Conservation (phyloP, 441 rosid genomes). For the Flueggea neowawraea region DNA sequence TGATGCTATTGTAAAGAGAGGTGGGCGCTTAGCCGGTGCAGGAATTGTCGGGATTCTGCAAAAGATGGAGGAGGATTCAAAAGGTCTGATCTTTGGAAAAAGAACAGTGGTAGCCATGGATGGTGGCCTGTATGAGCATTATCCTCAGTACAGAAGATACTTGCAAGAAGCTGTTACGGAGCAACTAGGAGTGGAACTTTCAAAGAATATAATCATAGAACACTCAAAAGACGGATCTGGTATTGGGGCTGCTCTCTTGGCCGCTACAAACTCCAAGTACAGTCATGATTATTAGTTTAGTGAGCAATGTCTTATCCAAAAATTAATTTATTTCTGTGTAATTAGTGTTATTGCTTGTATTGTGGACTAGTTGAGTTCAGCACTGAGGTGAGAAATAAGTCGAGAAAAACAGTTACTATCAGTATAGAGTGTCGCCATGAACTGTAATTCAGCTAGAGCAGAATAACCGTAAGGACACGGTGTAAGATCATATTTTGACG, state of each 20-base stretch:
- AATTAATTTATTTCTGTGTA: background rate
- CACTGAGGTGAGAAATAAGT: too few species aligned
- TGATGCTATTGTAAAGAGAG: constrained; percentile 67
- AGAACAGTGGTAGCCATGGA: constrained; percentile 86
- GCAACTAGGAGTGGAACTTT: constrained; percentile 55
- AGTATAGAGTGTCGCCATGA: too few species aligned
- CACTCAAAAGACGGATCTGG: constrained; percentile 89
- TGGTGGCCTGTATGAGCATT: constrained; percentile 73
- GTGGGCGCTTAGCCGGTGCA: constrained; percentile 84
- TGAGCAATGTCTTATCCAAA: background rate
- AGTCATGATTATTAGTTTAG: constrained; percentile 32
- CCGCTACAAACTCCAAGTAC: constrained; percentile 75
- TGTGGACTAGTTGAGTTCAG: too few species aligned
- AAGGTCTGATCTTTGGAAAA: constrained; percentile 50
- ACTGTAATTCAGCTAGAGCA: too few species aligned
- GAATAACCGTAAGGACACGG: too few species aligned
- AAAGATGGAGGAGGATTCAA: constrained; percentile 69
- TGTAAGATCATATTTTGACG: too few species aligned
- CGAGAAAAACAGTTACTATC: too few species aligned
- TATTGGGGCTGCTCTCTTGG: constrained; percentile 85
- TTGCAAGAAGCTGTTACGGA: constrained; percentile 59
- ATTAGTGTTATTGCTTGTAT: background rate
- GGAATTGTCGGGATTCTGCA: constrained; percentile 82
- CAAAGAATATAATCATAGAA: constrained; percentile 51
- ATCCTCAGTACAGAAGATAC: constrained; percentile 65